Conservation (phyloP, 192 early-diverging fungal species). For the Piromyces finnis region DNA sequence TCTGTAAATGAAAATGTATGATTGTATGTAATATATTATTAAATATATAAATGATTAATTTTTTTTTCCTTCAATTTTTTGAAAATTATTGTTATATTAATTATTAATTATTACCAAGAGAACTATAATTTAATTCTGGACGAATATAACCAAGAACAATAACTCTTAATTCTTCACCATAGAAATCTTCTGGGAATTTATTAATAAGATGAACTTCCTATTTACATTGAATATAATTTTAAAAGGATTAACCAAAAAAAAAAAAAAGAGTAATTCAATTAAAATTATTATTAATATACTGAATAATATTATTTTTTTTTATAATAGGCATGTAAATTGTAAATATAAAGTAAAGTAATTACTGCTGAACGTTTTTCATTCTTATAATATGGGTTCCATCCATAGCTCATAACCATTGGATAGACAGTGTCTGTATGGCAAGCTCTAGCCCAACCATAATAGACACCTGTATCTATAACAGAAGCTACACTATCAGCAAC, state of each 20-base stretch:
- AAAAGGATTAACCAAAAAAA: too few relatives aligned
- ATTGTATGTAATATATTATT: too few relatives aligned
- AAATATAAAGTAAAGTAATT: conserved; percentile 9
- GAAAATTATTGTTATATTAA: too few relatives aligned
- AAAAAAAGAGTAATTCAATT: too few relatives aligned
- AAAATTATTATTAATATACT: too few relatives aligned
- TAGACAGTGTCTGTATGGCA: conserved; percentile 31
- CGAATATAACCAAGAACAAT: conserved; percentile 77
- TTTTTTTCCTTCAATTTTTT: too few relatives aligned
- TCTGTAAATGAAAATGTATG: too few relatives aligned
- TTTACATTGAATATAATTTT: too few relatives aligned
- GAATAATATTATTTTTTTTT: too few relatives aligned
- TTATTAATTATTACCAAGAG: conserved; percentile 42
- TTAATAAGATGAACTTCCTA: conserved; percentile 93
- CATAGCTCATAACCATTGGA: conserved; percentile 87
- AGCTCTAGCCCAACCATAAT: conserved; percentile 86
- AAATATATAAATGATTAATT: too few relatives aligned
- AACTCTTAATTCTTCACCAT: conserved; percentile 63
- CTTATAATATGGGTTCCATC: conserved; percentile 98
- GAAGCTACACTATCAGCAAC: conserved; percentile 43
- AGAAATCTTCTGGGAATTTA: conserved; percentile 75
- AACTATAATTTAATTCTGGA: conserved; percentile 71
- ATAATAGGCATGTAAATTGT: too few relatives aligned
- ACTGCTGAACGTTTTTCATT: conserved; percentile 89
- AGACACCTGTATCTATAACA: conserved; percentile 68